These are phyloP conservation scores for Pichia sp. DNA, from an alignment of 1,139 yeast species.

Conservation along the genomic window DNA sequence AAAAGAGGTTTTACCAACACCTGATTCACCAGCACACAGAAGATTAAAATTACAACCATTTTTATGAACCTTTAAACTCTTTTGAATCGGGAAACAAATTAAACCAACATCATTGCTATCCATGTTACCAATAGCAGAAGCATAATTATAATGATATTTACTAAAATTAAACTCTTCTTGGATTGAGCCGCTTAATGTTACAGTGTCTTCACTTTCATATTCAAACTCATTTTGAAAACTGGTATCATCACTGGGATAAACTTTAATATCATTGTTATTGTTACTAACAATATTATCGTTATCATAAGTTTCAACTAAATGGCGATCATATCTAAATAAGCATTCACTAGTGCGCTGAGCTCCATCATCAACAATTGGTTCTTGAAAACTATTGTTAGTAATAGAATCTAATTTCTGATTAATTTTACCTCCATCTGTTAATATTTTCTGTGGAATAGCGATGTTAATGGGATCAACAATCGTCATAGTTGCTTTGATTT, in stretches of 20 bases:
- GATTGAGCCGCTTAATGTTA: slow-evolving; percentile 2
- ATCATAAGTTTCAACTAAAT: too few species aligned
- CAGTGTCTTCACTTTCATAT: slow-evolving; percentile 11
- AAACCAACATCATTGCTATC: slow-evolving; percentile 24
- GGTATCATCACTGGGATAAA: slow-evolving; percentile 1
- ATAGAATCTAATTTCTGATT: slow-evolving; percentile 4
- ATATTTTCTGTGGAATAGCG: slow-evolving; percentile 13
- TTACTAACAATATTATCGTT: not conserved
- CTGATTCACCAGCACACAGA: slow-evolving; percentile 41
- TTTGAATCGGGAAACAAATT: slow-evolving; percentile 27
- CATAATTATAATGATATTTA: slow-evolving; percentile 22
- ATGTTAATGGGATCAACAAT: slow-evolving; percentile 21
- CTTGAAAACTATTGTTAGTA: too few species aligned
- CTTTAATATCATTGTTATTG: not conserved
- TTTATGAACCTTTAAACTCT: slow-evolving; percentile 23
- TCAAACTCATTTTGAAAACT: slow-evolving; percentile 2
- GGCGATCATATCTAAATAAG: not conserved
- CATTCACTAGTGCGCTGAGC: not conserved
- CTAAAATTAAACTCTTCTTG: not conserved
- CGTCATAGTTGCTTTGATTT: not conserved
- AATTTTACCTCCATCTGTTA: slow-evolving; percentile 15
- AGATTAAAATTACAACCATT: slow-evolving; percentile 37
- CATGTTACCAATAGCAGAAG: slow-evolving; percentile 22
- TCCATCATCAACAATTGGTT: not conserved
- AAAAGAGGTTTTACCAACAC: slow-evolving; percentile 40